Base-by-base conservation (phyloP, 2,329 filamentous ascomycete species). In the Cadophora luteo-olivacea region DNA sequence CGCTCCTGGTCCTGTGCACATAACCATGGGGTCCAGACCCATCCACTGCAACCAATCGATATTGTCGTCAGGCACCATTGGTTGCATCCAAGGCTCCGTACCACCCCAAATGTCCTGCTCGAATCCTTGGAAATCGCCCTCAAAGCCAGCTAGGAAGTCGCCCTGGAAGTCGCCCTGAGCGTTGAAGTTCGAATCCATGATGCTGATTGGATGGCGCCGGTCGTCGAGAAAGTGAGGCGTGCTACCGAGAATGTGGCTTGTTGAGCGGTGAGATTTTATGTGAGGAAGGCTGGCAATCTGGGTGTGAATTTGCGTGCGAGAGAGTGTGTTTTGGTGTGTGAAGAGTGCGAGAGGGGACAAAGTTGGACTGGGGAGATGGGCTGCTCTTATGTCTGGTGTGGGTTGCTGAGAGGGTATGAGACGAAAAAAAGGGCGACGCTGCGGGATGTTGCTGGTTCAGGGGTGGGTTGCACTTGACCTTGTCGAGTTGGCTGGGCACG, bases 141-240 rank as follows among this genome's bases (percentile, higher is more conserved):
- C 52, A 38, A 25, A 38, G 8, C 7, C 36, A 8, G 2, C 36
- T 8, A 4, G 36, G 2, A 3, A 6, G 58, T 70, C 62, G 66
- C 64, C 64, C 36, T 38, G 36, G 9, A 38, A 38, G 55, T 12
- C 19, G 41, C 41, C 41, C n/a, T 58, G 55, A 2, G 38, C 14
- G 33, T 36, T 45, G 41, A 45, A 49, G 45, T 22, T 60, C 33
- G 36, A 11, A 45, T 69, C 67, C 69, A 69, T 67, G 25, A 51
- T 68, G 64, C 8, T 63, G 41, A 25, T 38, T 55, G 45, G 48
- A 61, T 51, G 61, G 54, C 38, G 64, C 54, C 61, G 63, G 45
- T 24, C 24, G 48, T 25, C 36, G 54, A n/a, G 57, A 54, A 65
- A 64, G 64, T 70, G 69, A 70, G 69, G 69, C 67, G 64, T 55